Evolutionary conservation across 495 filamentous ascomycete genomes (phyloP).

Genomic region (Penicillium fimorum): DNA sequence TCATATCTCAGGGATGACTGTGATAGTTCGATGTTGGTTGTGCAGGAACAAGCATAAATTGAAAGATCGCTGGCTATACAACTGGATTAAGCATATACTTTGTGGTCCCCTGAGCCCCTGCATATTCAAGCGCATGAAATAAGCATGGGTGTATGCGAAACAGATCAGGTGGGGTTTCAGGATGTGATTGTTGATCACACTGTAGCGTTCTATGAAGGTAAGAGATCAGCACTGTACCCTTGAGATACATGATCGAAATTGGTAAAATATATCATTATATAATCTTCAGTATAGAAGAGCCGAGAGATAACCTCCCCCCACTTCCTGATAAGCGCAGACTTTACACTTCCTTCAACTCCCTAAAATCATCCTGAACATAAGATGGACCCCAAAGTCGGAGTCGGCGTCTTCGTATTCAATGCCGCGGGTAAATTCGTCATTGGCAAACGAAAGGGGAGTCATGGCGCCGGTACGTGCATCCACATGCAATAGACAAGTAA

Average conservation of each 20-base stretch:
- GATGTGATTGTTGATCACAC: neutral
- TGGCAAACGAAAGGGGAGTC: conserved; percentile 36
- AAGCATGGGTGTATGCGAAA: neutral
- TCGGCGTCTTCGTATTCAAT: conserved; percentile 36
- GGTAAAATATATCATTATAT: too few relatives aligned
- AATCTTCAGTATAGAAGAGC: too few relatives aligned
- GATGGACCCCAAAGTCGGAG: conserved; percentile 30
- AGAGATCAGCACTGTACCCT: neutral
- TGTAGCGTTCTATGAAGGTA: neutral
- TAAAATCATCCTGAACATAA: neutral
- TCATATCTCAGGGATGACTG: neutral
- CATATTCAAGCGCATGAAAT: neutral
- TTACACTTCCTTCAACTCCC: neutral
- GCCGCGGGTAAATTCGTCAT: conserved; percentile 32
- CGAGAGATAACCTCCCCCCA: neutral
- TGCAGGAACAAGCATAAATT: neutral
- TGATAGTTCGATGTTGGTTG: neutral
- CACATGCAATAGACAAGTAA: neutral
- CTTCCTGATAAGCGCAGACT: neutral
- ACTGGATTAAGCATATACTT: neutral
- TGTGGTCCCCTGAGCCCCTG: neutral
- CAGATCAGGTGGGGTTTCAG: neutral
- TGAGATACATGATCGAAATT: too few relatives aligned
- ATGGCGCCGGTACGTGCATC: conserved; percentile 32
- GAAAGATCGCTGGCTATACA: neutral